Base-by-base conservation (phyloP, 2,329 filamentous ascomycete species). In the Teratosphaeria gauchensis region DNA sequence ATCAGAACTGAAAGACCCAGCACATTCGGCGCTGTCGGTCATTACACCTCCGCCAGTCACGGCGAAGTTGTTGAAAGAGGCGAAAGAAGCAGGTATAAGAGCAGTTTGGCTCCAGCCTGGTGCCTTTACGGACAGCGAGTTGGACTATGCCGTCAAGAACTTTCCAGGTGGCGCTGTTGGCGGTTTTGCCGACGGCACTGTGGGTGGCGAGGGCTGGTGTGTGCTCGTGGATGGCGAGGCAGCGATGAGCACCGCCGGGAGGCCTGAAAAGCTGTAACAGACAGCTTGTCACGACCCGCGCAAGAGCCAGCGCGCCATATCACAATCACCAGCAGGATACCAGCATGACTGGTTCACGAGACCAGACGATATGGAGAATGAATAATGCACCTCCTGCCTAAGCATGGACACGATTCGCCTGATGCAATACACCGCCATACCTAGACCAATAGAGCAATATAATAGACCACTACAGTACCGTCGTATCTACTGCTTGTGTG, bases 91-190 rank as follows among this genome's bases (percentile, higher is more conserved):
- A 11, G 86, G 91, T 2, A 77, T 95, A 52, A 81, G 83, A 19
- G 82, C 89, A 30, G 85, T 96, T 4, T 96, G 90, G 88, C 76
- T 97, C 64, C 94, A 97, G 76, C 94, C 94, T 0, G 94, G 92
- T 0, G 92, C 85, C 16, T 97, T 88, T 70, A 85, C 96, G 71
- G 83, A 88, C 56, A 83, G 84, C 59, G 87, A 90, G 24, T 71
- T 96, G 62, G 76, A 81, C 48, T 91, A 83, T 72, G 90, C 89
- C 2, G 77, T 80, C 61, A 77, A 76, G 53, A 81, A 87, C 63
- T 96, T 94, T 67, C 71, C 71, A 2, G 77, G 84, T 64, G 84
- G 85, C 42, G 87, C 78, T 53, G 80, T 90, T 38, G 86, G 89
- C 51, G 88, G 79, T 46, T 88, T 80, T 2, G 80, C 84, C 83